These are phyloP conservation scores for Wolfiporia cocos DNA, from an alignment of 1,284 basidiomycete genomes.

Conservation along the genomic window DNA sequence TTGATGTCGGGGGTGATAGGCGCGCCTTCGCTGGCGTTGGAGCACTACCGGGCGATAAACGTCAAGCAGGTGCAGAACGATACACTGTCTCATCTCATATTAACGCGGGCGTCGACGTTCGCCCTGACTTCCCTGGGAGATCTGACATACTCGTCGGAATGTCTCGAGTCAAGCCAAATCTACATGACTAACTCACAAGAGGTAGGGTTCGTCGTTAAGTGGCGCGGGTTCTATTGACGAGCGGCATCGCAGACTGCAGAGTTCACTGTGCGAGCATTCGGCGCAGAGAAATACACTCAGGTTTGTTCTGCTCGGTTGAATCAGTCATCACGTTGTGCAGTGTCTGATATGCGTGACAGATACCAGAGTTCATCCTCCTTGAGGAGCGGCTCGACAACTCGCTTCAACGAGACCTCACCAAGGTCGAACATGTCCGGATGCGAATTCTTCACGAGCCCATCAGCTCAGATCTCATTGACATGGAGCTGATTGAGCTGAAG, in stretches of 20 bases:
- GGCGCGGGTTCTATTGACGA: no score
- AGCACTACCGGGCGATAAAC: conserved; percentile 71
- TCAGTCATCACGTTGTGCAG: no score
- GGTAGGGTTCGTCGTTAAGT: conserved; percentile 36
- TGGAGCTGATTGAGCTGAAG: conserved; percentile 78
- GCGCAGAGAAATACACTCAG: conserved; percentile 74
- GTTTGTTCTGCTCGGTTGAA: conserved; percentile 43
- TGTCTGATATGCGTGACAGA: conserved; percentile 33
- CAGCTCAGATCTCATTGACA: conserved; percentile 61
- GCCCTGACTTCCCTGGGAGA: conserved; percentile 68
- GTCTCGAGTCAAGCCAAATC: conserved; percentile 71
- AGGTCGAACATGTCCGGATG: conserved; percentile 79
- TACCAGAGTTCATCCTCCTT: conserved; percentile 76
- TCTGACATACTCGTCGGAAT: conserved; percentile 64
- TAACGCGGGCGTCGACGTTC: conserved; percentile 76
- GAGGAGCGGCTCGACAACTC: conserved; percentile 76
- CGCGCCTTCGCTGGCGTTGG: conserved; percentile 60
- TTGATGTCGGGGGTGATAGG: conserved; percentile 33
- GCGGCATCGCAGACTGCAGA: conserved; percentile 72
- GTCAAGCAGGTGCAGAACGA: conserved; percentile 83
- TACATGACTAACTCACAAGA: conserved; percentile 74
- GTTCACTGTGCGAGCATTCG: conserved; percentile 72
- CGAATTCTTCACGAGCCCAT: conserved; percentile 69
- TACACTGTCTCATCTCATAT: conserved; percentile 75
- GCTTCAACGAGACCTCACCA: conserved; percentile 70